Percentiles rank a stretch among this genome's conserved stretches.
These are phyloP conservation scores for Circinella umbellata DNA, from an alignment of 371 early-diverging fungal species.

Conservation along the genomic window DNA sequence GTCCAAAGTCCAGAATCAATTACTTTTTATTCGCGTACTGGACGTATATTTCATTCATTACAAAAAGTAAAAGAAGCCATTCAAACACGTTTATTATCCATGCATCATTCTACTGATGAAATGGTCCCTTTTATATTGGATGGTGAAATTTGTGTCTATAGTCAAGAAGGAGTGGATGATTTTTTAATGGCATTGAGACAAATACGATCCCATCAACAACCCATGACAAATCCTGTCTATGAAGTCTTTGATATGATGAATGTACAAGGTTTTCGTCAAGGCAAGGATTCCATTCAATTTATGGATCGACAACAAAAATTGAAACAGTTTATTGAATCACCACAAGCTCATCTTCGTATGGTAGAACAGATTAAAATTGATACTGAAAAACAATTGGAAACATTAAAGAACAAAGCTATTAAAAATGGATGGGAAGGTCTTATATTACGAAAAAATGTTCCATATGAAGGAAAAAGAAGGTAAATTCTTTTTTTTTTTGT, in stretches of 20 bases:
- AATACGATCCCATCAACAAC: constrained; percentile 31
- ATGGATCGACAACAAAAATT: constrained; percentile 42
- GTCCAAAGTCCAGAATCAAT: constrained; percentile 31
- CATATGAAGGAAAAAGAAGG: constrained; percentile 64
- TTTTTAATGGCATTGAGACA: constrained; percentile 36
- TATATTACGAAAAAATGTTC: constrained; percentile 53
- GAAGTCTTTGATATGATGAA: constrained; percentile 61
- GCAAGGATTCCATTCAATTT: constrained; percentile 29
- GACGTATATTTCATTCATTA: constrained; percentile 43
- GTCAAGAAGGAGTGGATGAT: constrained; percentile 25
- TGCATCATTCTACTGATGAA: not conserved
- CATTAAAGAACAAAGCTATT: constrained; percentile 31
- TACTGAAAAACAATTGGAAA: constrained; percentile 31
- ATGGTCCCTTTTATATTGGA: constrained; percentile 46
- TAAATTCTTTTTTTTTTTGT: constrained; percentile 14
- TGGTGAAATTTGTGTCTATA: constrained; percentile 62
- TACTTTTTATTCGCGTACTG: constrained; percentile 55
- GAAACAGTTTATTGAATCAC: constrained; percentile 15
- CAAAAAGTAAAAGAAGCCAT: constrained; percentile 40
- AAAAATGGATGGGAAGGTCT: constrained; percentile 64
- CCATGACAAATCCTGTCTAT: constrained; percentile 48
- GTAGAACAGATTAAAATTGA: constrained; percentile 41
- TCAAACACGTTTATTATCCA: constrained; percentile 19
- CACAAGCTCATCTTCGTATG: constrained; percentile 27
- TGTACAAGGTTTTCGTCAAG: constrained; percentile 34